phyloP scores from a whole-genome alignment of 306 rosid species.

The Cucurbita maxima region DNA sequence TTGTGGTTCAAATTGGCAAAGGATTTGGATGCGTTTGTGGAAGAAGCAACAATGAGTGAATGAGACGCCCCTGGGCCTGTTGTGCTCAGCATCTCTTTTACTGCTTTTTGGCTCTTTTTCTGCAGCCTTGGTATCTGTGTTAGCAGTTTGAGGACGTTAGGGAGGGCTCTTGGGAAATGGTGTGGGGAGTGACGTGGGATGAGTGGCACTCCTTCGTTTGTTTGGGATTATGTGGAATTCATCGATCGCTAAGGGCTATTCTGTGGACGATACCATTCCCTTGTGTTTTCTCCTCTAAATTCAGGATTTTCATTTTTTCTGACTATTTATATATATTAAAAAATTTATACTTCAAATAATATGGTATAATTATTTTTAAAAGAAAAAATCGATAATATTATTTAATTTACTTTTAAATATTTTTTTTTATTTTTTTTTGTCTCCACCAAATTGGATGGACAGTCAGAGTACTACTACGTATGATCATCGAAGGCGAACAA shows the following conservation, averaged over 20 bases:
- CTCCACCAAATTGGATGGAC: no score
- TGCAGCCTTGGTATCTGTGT: neutral
- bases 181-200: neutral
- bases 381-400: no score
- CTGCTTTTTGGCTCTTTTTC: neutral
- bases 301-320: neutral
- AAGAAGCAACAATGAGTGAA: slow-evolving; percentile 21
- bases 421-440: no score
- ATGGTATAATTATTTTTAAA: no score
- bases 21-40: slow-evolving; percentile 18
- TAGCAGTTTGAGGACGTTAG: slow-evolving; percentile 7
- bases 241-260: neutral
- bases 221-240: neutral
- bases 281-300: neutral
- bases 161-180: neutral
- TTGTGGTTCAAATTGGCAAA: slow-evolving; percentile 10
- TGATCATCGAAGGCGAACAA: no score
- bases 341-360: no score
- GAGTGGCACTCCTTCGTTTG: neutral
- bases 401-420: no score
- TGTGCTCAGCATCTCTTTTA: slow-evolving; percentile 41
- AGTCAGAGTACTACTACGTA: no score
- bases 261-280: neutral
- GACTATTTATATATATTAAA: no score
- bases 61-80: slow-evolving; percentile 22